Conservation (phyloP, 805 yeast species). For the Dipodascopsis uninucleata region DNA sequence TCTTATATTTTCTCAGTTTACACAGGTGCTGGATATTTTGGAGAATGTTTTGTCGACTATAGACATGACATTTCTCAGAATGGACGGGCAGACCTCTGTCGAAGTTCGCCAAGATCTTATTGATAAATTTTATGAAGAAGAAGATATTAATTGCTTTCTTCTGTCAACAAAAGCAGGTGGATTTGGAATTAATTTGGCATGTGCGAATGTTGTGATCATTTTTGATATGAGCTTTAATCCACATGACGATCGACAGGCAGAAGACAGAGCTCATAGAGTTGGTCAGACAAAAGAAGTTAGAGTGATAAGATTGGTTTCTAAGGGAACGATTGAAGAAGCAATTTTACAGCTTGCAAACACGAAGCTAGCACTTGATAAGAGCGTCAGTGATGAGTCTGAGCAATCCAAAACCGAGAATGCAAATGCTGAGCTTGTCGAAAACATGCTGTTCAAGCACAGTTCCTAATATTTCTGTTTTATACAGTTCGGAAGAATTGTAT, state of each 20-base stretch:
- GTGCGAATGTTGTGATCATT: slow-evolving; percentile 88
- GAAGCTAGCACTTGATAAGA: slow-evolving; percentile 76
- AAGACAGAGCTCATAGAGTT: slow-evolving; percentile 96
- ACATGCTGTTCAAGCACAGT: slow-evolving; percentile 36
- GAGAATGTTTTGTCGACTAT: slow-evolving; percentile 67
- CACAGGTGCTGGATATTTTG: slow-evolving; percentile 84
- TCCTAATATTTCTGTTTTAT: too few relatives aligned
- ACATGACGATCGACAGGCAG: slow-evolving; percentile 98
- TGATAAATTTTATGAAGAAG: slow-evolving; percentile 81
- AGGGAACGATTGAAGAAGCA: slow-evolving; percentile 81
- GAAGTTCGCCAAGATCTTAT: slow-evolving; percentile 89
- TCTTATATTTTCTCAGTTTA: slow-evolving; percentile 83
- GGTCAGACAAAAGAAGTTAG: slow-evolving; percentile 85
- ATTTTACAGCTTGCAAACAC: slow-evolving; percentile 82
- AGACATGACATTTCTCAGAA: slow-evolving; percentile 67
- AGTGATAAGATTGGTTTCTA: slow-evolving; percentile 70
- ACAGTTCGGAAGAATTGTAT: too few relatives aligned
- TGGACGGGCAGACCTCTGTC: slow-evolving; percentile 93
- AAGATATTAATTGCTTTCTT: slow-evolving; percentile 76
- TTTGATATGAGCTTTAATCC: slow-evolving; percentile 96
- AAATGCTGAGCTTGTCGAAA: slow-evolving; percentile 39
- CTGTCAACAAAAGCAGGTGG: slow-evolving; percentile 98
- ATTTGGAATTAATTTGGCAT: slow-evolving; percentile 92
- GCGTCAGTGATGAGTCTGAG: slow-evolving; percentile 38
- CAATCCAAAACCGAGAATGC: slow-evolving; percentile 37